Percentiles rank a stretch among this genome's conserved stretches.
These are phyloP conservation scores for Mycena haematopus DNA, from an alignment of 768 basidiomycete species.

Conservation along the genomic window DNA sequence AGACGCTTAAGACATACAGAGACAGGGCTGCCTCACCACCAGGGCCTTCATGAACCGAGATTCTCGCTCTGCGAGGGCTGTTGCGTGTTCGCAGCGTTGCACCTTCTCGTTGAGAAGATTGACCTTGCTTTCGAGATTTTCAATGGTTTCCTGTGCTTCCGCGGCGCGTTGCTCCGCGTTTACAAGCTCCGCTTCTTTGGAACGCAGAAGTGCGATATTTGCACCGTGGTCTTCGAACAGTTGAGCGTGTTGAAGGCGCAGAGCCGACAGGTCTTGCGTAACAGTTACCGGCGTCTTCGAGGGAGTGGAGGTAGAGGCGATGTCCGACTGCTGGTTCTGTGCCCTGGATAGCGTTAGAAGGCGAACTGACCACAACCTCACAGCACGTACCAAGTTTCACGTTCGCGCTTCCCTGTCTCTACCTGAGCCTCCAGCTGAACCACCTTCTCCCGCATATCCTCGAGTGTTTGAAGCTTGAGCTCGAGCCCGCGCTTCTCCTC, in stretches of 20 bases:
- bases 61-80: conserved; percentile 57
- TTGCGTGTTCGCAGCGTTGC: conserved; percentile 38
- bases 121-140: conserved; percentile 43
- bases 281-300: conserved; percentile 58
- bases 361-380: conserved; percentile 13
- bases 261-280: conserved; percentile 61
- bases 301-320: conserved; percentile 36
- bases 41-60: conserved; percentile 71
- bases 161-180: conserved; percentile 44
- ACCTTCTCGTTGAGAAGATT: conserved; percentile 47
- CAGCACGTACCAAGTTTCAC: conserved; percentile 63
- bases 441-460: conserved; percentile 61
- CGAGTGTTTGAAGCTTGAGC: conserved; percentile 52
- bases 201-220: conserved; percentile 56
- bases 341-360: conserved; percentile 22
- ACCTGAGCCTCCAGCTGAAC: conserved; percentile 69
- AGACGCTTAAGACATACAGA: background rate
- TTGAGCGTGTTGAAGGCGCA: conserved; percentile 67
- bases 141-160: conserved; percentile 43
- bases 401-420: conserved; percentile 61
- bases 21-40: conserved; percentile 52
- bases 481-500: conserved; percentile 78
- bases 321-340: conserved; percentile 38
- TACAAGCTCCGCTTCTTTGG: conserved; percentile 58
- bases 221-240: conserved; percentile 74